phyloP scores from a whole-genome alignment of 768 basidiomycete genomes.

The Pulveroboletus sp. region DNA sequence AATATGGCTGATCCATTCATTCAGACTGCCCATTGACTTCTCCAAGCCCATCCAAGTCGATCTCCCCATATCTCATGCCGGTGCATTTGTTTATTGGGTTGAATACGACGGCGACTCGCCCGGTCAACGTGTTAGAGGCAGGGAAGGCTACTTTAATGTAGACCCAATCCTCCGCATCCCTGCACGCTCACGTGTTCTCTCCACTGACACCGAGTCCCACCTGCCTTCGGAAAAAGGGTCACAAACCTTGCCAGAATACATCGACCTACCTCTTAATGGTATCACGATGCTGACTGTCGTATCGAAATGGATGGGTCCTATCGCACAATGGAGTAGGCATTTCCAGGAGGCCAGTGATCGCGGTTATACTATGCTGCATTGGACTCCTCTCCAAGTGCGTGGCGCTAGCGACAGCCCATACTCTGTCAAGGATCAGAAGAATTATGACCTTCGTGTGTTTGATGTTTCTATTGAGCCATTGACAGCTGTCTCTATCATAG shows the following conservation, averaged over 20 bases:
- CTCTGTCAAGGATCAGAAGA: constrained; percentile 83
- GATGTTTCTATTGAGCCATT: constrained; percentile 37
- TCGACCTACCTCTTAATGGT: constrained; percentile 81
- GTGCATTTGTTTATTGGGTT: constrained; percentile 92
- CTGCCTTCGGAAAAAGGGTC: constrained; percentile 50
- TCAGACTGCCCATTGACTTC: constrained; percentile 78
- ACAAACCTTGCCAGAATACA: constrained; percentile 42
- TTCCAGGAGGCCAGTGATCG: constrained; percentile 81
- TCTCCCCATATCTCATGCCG: constrained; percentile 93
- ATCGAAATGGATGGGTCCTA: constrained; percentile 97
- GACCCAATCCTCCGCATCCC: constrained; percentile 83
- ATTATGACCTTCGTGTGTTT: constrained; percentile 78
- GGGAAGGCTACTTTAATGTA: constrained; percentile 94
- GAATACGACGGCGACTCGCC: constrained; percentile 71
- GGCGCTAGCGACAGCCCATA: constrained; percentile 91
- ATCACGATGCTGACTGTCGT: constrained; percentile 86
- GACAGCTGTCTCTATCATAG: constrained; percentile 53
- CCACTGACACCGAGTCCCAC: constrained; percentile 46
- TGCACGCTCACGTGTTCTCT: constrained; percentile 70
- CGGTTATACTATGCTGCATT: constrained; percentile 98
- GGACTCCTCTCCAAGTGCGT: constrained; percentile 89
- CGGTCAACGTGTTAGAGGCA: constrained; percentile 67
- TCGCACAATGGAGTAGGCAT: constrained; percentile 70
- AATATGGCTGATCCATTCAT: constrained; percentile 13
- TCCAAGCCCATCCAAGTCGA: constrained; percentile 91